Evolutionary conservation across 768 basidiomycete genomes (phyloP).

Genomic region (Clavaria fumosa): DNA sequence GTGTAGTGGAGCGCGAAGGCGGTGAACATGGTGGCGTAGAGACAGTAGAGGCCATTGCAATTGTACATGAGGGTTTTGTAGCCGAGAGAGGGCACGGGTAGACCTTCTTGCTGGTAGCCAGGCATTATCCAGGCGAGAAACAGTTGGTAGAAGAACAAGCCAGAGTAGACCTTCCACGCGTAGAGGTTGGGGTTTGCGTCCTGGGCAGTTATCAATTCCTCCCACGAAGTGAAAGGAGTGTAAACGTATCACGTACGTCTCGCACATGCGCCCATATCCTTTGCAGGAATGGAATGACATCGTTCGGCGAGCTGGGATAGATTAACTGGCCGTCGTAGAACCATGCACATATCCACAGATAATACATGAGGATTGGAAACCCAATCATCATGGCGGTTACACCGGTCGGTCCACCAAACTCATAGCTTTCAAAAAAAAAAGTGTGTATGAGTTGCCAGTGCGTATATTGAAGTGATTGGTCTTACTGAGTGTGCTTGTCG

Average conservation of each 20-base stretch:
- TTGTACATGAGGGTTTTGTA: slow-evolving; percentile 93
- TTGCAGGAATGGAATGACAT: slow-evolving; percentile 60
- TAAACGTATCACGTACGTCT: slow-evolving; percentile 31
- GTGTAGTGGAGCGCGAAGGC: slow-evolving; percentile 63
- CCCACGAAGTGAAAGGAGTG: not conserved
- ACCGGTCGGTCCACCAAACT: slow-evolving; percentile 92
- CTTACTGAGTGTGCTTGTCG: slow-evolving; percentile 51
- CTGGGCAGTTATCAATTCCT: slow-evolving; percentile 26
- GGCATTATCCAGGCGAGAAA: slow-evolving; percentile 83
- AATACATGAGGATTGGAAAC: slow-evolving; percentile 95
- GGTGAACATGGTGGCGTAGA: slow-evolving; percentile 72
- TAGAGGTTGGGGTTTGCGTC: slow-evolving; percentile 83
- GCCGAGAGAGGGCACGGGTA: slow-evolving; percentile 86
- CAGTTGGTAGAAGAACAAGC: slow-evolving; percentile 80
- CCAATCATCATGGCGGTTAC: slow-evolving; percentile 86
- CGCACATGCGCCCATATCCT: slow-evolving; percentile 79
- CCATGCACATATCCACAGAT: slow-evolving; percentile 94
- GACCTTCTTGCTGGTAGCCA: slow-evolving; percentile 85
- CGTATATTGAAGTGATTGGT: slow-evolving; percentile 4
- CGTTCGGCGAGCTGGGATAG: slow-evolving; percentile 48
- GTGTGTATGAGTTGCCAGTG: slow-evolving; percentile 2
- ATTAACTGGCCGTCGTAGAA: slow-evolving; percentile 84
- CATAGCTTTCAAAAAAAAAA: slow-evolving; percentile 42
- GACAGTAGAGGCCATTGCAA: slow-evolving; percentile 81
- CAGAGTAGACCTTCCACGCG: slow-evolving; percentile 82